Conservation (phyloP, 139 green algal species). For the Chlamydomonas applanata region DNA sequence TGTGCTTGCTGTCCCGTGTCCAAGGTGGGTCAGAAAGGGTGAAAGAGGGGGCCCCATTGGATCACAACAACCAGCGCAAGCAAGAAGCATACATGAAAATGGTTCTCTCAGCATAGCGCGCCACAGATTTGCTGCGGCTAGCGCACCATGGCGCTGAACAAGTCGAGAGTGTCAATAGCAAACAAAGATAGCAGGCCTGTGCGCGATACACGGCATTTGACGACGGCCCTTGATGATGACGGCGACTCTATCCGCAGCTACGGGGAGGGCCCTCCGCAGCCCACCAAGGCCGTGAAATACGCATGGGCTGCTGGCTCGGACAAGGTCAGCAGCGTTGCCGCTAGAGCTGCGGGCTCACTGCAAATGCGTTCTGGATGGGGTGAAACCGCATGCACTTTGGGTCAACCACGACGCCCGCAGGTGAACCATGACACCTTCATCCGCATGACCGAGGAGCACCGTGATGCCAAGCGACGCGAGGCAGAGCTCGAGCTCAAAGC, state of each 20-base stretch:
- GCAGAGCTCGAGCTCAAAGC: constrained; percentile 45
- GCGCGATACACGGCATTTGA: neutral
- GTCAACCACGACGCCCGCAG: constrained; percentile 4
- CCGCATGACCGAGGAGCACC: constrained; percentile 53
- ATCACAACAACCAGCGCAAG: no score
- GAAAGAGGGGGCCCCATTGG: no score
- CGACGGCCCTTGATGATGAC: neutral
- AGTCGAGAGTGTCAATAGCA: neutral
- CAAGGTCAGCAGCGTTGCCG: no score
- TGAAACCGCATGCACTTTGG: neutral
- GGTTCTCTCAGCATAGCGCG: no score
- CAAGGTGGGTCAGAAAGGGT: no score
- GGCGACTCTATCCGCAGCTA: neutral
- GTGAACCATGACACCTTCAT: constrained; percentile 60
- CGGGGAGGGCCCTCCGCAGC: neutral
- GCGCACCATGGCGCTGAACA: constrained; percentile 13
- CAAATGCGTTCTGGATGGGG: no score
- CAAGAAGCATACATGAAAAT: no score
- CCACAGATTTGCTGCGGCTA: no score
- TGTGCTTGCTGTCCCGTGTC: no score
- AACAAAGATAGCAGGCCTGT: constrained; percentile 1
- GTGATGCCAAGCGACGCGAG: constrained; percentile 43
- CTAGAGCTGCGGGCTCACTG: no score
- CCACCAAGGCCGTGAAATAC: constrained; percentile 6
- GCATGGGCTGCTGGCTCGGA: constrained; percentile 23